Base-by-base conservation (phyloP, 148 eudicot species). In the Polygonum maritimum region DNA sequence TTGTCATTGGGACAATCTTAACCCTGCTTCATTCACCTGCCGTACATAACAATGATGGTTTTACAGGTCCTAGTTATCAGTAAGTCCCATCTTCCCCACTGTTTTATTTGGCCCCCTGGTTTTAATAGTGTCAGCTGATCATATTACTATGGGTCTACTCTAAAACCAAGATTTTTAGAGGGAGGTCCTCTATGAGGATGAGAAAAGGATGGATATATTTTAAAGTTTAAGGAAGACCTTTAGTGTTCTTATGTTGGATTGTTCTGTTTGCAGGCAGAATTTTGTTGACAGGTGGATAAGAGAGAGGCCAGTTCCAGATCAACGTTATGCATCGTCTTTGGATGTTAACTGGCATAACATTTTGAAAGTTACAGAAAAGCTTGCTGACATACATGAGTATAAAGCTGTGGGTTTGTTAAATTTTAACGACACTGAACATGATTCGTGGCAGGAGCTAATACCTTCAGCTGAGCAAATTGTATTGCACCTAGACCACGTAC, bases 351-450 rank as follows among this genome's bases (percentile, higher is more conserved):
- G 96, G 97, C 82, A 87, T 62, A 76, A 86, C 75, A 73, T 92
- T 73, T 84, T 86, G 15, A 72, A 77, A 60, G 90, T 86, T 48
- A 51, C 87, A 72, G 84, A 74, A 80, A 84, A 77, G 70, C 81
- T 92, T 69, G 14, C 86, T 19, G 91, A 86, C 81, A 80, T 75
- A 73, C 76, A 85, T 70, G 93, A 85, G 63, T 88, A 83, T 70
- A 89, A 88, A 79, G 94, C 90, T 52, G 74, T 94, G 71, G 98
- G 97, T 10, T 69, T 92, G 77, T 80, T 94, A 57, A 94, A 94
- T 74, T 92, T 94, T 82, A 82, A 94, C 40, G 86, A 79, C 35
- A 82, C 62, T 48, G 98, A 94, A 82, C 80, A 83, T 67, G 85
- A 85, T 72, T 81, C 82, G 69, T 92, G 91, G 89, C 85, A 88